Base-by-base conservation (phyloP, 345 rosid genomes). In the Raphanus raphanistrum region DNA sequence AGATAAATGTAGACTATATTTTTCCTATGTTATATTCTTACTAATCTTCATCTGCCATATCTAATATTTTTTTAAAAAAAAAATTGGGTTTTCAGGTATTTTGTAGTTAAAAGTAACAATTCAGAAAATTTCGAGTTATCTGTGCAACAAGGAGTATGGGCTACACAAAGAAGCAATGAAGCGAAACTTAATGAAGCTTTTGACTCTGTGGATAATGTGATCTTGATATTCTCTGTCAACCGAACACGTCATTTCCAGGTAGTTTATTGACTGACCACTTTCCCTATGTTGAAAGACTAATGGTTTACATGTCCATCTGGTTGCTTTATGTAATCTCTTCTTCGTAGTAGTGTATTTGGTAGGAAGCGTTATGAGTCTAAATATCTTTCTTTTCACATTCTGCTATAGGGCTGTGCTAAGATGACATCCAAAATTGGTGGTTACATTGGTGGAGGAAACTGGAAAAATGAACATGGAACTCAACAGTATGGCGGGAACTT, bases 81-180 rank as follows among this genome's bases (percentile, higher is more conserved):
- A 74, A 60, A 33, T 63, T 79, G 84, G 67, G 45, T 72, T 58
- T 76, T 68, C 85, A 93, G 98, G 97, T 95, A 95, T 83, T 95
- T 95, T 75, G 92, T 93, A 79, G 97, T 95, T 79, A 95, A 95
- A 84, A 92, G 99, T 84, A 89, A 92, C 89, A 92, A 95, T 72
- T 90, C 89, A 29, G 99, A 95, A 86, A 95, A 95, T 86, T 85
- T 95, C 86, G 98, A 95, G 84, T 79, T 93, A 68, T 93, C 98
- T 76, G 99, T 91, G 60, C 99, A 93, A 82, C 99, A 93, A 91
- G 98, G 99, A 74, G 94, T 95, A 54, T 95, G 98, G 99, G 98
- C 99, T 71, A 95, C 99, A 65, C 98, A 95, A 85, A 87, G 97
- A 82, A 95, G 97, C 96, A 93, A 95, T 81, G 99, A 92, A 85